Evolutionary conservation across 176 grass and related monocot species (phyloP).

Genomic region (Rhynchospora breviuscula): DNA sequence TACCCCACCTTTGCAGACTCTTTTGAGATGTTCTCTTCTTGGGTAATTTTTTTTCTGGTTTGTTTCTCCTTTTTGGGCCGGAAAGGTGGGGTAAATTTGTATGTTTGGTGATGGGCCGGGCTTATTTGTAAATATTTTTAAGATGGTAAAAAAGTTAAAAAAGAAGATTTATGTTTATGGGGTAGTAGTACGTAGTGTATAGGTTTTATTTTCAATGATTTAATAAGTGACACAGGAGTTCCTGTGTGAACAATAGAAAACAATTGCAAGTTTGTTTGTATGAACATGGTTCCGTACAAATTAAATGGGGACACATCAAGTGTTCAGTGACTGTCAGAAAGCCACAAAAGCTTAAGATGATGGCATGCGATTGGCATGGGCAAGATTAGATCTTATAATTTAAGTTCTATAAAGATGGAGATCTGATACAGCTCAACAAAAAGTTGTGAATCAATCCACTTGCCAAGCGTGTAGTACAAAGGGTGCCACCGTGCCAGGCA

Average conservation of each 20-base stretch:
- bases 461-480: conserved; percentile 9
- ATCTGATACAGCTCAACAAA: conserved; percentile 25
- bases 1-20: not conserved
- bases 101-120: not conserved
- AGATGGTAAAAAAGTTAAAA: conserved; percentile 1
- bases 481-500: not conserved
- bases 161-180: not conserved
- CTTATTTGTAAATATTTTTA: not conserved
- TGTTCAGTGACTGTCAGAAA: conserved; percentile 12
- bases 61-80: conserved; percentile 1
- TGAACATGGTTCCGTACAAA: not conserved
- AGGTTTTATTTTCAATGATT: not conserved
- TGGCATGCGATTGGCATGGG: conserved; percentile 13
- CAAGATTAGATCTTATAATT: conserved; percentile 12
- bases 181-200: not conserved
- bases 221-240: not conserved
- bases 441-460: conserved; percentile 13
- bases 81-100: not conserved
- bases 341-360: conserved; percentile 3
- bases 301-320: not conserved
- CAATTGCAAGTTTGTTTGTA: not conserved
- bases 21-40: not conserved
- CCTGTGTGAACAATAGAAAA: conserved; percentile 4
- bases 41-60: not conserved
- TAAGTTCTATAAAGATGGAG: not conserved